A percentile compares a stretch with the other conserved stretches of the same genome.
Conservation (phyloP, 2,329 filamentous ascomycete genomes). For the Diaporthe ampelina region DNA sequence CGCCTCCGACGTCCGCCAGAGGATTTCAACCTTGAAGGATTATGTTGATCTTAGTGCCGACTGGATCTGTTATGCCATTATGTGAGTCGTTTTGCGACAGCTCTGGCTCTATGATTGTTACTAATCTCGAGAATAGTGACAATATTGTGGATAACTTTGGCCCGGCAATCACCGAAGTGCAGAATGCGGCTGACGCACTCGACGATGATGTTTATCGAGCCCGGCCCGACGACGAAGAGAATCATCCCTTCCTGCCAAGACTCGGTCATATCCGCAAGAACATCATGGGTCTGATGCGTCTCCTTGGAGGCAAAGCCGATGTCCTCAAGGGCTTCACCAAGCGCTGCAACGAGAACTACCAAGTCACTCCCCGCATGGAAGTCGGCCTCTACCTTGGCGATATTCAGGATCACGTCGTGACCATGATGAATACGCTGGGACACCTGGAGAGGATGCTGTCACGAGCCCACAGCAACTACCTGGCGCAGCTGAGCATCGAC, state of each 20-base stretch:
- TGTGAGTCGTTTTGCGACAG: constrained; percentile 68
- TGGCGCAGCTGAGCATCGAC: constrained; percentile 93
- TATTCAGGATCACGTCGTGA: constrained; percentile 99
- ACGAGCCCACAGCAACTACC: constrained; percentile 93
- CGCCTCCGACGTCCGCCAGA: constrained; percentile 87
- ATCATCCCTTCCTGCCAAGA: constrained; percentile 82
- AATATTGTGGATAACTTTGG: constrained; percentile 98
- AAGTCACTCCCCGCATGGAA: constrained; percentile 94
- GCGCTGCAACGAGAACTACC: constrained; percentile 97
- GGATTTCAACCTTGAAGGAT: constrained; percentile 93
- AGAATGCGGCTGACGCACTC: constrained; percentile 90
- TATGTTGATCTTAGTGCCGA: constrained; percentile 95
- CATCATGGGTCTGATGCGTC: constrained; percentile 91
- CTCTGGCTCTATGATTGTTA: not conserved
- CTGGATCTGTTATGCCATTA: constrained; percentile 99
- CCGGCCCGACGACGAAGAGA: constrained; percentile 83
- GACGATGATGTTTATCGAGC: constrained; percentile 97
- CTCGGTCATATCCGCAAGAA: constrained; percentile 95
- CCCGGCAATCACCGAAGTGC: constrained; percentile 88
- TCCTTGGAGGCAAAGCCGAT: constrained; percentile 97
- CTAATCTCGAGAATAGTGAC: constrained; percentile 68
- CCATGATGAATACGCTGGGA: constrained; percentile 96
- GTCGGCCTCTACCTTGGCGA: constrained; percentile 97
- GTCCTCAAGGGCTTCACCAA: constrained; percentile 98
- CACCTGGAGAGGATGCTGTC: constrained; percentile 99